phyloP scores from a whole-genome alignment of 2,329 filamentous ascomycete species.

The Calonectria fujianensis region DNA sequence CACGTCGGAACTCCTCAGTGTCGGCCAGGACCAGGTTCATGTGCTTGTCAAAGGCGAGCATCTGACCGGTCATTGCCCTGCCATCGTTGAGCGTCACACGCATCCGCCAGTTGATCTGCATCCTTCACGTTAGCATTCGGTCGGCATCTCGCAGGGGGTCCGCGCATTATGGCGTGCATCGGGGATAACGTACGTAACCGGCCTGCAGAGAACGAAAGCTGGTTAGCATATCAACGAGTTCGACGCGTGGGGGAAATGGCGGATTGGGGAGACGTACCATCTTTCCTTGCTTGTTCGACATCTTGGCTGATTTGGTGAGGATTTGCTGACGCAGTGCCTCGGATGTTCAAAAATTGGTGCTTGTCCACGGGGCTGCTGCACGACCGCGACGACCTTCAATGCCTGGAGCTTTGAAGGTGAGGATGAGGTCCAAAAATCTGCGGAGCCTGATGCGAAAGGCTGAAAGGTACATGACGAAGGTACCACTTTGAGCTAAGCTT shows the following conservation, averaged over 20 bases:
- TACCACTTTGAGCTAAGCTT: conserved; percentile 56
- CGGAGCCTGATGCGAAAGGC: conserved; percentile 66
- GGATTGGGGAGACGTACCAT: conserved; percentile 83
- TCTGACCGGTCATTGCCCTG: conserved; percentile 96
- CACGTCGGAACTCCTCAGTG: conserved; percentile 96
- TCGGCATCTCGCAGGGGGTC: not conserved
- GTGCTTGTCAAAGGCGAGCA: conserved; percentile 99
- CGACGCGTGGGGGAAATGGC: conserved; percentile 46
- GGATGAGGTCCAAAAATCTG: conserved; percentile 66
- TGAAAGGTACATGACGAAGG: conserved; percentile 60
- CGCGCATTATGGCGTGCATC: conserved; percentile 36
- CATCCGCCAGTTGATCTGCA: conserved; percentile 99
- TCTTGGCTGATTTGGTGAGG: conserved; percentile 56
- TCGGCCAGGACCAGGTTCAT: conserved; percentile 99
- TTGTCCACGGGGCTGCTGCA: conserved; percentile 63
- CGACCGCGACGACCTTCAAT: conserved; percentile 64
- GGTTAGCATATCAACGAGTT: conserved; percentile 74
- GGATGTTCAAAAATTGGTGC: conserved; percentile 66
- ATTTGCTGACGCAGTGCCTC: conserved; percentile 59
- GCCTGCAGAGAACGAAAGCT: conserved; percentile 72
- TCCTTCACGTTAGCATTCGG: conserved; percentile 40
- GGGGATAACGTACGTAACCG: conserved; percentile 78
- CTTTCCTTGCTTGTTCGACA: conserved; percentile 93
- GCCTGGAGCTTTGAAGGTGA: conserved; percentile 66
- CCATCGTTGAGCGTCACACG: conserved; percentile 96